Evolutionary conservation across 2,329 filamentous ascomycete genomes (phyloP).

Genomic region (Endoconidiophora laricicola): DNA sequence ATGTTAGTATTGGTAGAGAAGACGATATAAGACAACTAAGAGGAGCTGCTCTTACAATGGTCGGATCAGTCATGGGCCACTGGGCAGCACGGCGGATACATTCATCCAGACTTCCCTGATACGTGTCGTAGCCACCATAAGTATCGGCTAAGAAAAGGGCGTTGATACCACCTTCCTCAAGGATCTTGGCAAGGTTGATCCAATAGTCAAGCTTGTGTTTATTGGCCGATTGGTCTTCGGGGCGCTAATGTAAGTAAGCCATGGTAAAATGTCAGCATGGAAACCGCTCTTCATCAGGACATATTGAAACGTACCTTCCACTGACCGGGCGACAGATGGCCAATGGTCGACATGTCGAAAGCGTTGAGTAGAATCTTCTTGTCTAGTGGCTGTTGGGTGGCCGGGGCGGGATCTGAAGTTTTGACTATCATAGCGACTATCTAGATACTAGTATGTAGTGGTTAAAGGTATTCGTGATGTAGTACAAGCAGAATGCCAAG

Average conservation of each 20-base stretch:
- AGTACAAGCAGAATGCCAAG: too few species aligned
- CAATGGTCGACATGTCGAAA: slow-evolving; percentile 49
- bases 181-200: slow-evolving; percentile 44
- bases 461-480: too few species aligned
- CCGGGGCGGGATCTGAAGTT: too few species aligned
- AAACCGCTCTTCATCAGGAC: background rate
- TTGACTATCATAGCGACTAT: too few species aligned
- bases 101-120: slow-evolving; percentile 40
- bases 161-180: slow-evolving; percentile 46
- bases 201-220: slow-evolving; percentile 46
- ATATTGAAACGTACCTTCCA: slow-evolving; percentile 25
- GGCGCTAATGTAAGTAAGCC: slow-evolving; percentile 25
- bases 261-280: slow-evolving; percentile 16
- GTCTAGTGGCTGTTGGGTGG: background rate
- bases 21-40: background rate
- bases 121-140: slow-evolving; percentile 47
- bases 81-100: slow-evolving; percentile 46
- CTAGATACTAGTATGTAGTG: too few species aligned
- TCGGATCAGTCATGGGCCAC: slow-evolving; percentile 48
- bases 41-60: slow-evolving; percentile 30
- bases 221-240: slow-evolving; percentile 41
- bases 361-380: slow-evolving; percentile 40
- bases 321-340: slow-evolving; percentile 47
- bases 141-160: slow-evolving; percentile 51
- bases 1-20: background rate